Evolutionary conservation across 2,329 filamentous ascomycete genomes (phyloP).

Genomic region (Diaporthe amygdali): DNA sequence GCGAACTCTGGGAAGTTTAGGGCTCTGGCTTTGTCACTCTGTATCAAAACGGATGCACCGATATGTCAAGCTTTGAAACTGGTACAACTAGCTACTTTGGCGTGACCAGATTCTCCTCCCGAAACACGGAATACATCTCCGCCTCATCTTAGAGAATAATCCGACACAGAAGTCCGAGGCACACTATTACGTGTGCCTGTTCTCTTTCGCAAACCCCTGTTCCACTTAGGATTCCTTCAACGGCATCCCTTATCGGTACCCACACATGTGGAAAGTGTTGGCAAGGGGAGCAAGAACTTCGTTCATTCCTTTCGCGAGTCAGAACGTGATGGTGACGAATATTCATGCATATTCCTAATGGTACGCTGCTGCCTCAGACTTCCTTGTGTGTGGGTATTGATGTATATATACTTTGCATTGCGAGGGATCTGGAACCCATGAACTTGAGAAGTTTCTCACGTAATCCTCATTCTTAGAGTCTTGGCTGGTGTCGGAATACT

Average conservation of each 20-base stretch:
- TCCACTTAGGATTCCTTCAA: background rate
- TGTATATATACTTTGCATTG: background rate
- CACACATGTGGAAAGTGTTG: background rate
- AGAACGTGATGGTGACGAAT: background rate
- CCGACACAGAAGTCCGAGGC: background rate
- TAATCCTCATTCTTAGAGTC: background rate
- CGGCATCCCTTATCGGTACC: background rate
- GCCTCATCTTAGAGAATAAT: background rate
- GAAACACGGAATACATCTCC: background rate
- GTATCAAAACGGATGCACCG: background rate
- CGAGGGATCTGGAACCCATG: background rate
- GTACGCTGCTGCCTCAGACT: background rate
- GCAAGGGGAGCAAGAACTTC: background rate
- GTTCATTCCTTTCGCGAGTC: background rate
- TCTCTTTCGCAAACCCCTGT: background rate
- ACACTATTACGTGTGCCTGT: background rate
- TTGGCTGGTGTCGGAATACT: background rate
- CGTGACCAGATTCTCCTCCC: background rate
- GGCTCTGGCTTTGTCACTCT: background rate
- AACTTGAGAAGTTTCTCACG: background rate
- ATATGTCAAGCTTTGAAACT: background rate
- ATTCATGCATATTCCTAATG: too few relatives aligned
- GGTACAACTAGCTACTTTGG: too few relatives aligned
- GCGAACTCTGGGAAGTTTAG: background rate
- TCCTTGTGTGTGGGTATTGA: background rate